Conservation (phyloP, 768 basidiomycete species). For the Infundibulicybe gibba region DNA sequence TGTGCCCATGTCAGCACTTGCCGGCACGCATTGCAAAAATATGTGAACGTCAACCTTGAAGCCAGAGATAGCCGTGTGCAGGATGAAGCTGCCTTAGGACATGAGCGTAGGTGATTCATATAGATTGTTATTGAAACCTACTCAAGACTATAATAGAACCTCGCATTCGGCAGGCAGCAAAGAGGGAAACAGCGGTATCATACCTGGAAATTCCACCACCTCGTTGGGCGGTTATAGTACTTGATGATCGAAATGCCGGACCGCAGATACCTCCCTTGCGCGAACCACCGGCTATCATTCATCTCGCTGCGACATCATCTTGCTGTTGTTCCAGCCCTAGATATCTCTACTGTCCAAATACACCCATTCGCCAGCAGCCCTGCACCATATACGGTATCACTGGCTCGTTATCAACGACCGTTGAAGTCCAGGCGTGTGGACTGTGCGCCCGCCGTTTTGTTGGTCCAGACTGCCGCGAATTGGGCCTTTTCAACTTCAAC, state of each 20-base stretch:
- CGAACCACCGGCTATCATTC: neutral
- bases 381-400: neutral
- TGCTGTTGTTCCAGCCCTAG: constrained; percentile 1
- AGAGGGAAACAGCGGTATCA: constrained; percentile 1
- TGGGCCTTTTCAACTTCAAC: constrained; percentile 31
- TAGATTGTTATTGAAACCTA: too few relatives aligned
- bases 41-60: too few relatives aligned
- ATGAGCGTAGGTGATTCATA: too few relatives aligned
- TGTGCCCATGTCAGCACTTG: constrained; percentile 8
- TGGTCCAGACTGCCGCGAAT: constrained; percentile 22
- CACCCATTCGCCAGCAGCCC: neutral
- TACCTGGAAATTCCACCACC: constrained; percentile 6
- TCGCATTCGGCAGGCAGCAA: neutral
- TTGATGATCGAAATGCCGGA: too few relatives aligned
- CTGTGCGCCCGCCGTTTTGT: constrained; percentile 9
- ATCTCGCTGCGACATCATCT: neutral
- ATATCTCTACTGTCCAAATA: neutral
- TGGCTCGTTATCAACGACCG: neutral
- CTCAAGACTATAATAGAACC: too few relatives aligned
- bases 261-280: neutral
- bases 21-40: constrained; percentile 5
- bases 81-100: too few relatives aligned
- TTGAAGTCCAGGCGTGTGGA: neutral
- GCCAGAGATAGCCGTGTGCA: too few relatives aligned
- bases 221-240: constrained; percentile 6